Evolutionary conservation across 371 early-diverging fungal genomes (phyloP).

Genomic region (Cokeromyces recurvatus): DNA sequence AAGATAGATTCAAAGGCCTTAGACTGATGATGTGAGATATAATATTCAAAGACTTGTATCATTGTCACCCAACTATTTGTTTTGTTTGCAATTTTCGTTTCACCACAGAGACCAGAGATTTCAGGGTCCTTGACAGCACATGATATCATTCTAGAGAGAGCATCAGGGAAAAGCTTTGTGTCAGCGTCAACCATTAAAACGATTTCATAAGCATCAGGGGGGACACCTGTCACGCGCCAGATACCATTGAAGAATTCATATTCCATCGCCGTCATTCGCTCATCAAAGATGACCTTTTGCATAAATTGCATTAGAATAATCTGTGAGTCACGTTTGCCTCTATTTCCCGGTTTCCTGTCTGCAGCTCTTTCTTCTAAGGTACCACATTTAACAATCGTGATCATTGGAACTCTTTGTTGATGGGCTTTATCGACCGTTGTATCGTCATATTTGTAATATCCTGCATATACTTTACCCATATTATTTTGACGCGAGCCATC

Average conservation of each 20-base stretch:
- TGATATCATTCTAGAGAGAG: slow-evolving; percentile 69
- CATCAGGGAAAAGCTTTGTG: slow-evolving; percentile 80
- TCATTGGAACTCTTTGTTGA: slow-evolving; percentile 72
- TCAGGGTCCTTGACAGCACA: slow-evolving; percentile 72
- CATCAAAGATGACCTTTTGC: slow-evolving; percentile 90
- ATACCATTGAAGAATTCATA: slow-evolving; percentile 91
- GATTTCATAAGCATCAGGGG: slow-evolving; percentile 82
- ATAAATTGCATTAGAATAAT: slow-evolving; percentile 97
- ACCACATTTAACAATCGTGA: slow-evolving; percentile 61
- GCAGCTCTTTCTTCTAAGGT: slow-evolving; percentile 2
- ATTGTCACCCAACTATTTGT: slow-evolving; percentile 78
- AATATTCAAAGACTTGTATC: slow-evolving; percentile 64
- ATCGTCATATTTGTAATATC: slow-evolving; percentile 75
- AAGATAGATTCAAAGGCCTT: slow-evolving; percentile 96
- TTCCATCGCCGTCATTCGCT: slow-evolving; percentile 94
- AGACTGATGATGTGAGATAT: slow-evolving; percentile 86
- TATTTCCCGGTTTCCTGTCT: slow-evolving; percentile 78
- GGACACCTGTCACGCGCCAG: slow-evolving; percentile 73
- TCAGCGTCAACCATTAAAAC: slow-evolving; percentile 98
- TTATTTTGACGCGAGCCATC: slow-evolving; percentile 92
- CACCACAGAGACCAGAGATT: slow-evolving; percentile 81
- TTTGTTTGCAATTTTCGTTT: slow-evolving; percentile 89
- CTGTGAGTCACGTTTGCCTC: slow-evolving; percentile 99
- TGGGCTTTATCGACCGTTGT: slow-evolving; percentile 44
- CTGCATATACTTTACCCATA: slow-evolving; percentile 92